Evolutionary conservation across 148 eudicot species (phyloP), one percentile per base, ranked within the genome.

Genomic region (Vaccinium darrowii): DNA sequence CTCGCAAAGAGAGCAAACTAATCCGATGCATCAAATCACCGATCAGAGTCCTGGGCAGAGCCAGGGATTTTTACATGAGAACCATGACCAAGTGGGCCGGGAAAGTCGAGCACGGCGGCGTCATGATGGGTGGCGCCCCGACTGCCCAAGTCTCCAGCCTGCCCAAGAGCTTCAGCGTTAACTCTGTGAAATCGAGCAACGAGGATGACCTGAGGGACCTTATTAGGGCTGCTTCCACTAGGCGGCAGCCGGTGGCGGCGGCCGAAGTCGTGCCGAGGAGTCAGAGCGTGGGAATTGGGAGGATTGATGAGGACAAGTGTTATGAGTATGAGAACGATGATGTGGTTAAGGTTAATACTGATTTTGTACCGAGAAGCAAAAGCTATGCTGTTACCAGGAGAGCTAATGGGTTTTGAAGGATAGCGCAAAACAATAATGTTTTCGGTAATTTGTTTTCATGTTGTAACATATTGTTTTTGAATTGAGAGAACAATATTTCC

Each of bases 81-180:
- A 87, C 90, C 89, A 81, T 91, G 83, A 54, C 51, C 0, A 47
- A 49, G 14, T 88, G 89, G 56, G 88, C 89, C 33, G 91, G 88
- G 1, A 73, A 82, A 1, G 57, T 87, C 2, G 84, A 82, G n/a
- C 76, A 80, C n/a, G 86, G 86, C 67, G 39, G 39, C 39, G 43
- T 39, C 77, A 63, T 39, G 51, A 89, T 80, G 86, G 39, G 39
- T 49, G 86, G 90, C 43, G 74, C 39, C 51, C 91, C 91, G 0
- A 77, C 91, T 0, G 82, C 87, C 13, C 88, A 87, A 7, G 12
- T 80, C 86, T 78, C 88, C 25, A 25, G 67, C 33, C 72, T 92
- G 77, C 91, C 90, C 19, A 85, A 72, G 69, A 92, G 90, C 69
- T 89, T 90, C 81, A 92, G 91, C 21, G 69, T 43, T 43, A 78